Conservation (phyloP, 805 yeast species). For the Candida ficus region DNA sequence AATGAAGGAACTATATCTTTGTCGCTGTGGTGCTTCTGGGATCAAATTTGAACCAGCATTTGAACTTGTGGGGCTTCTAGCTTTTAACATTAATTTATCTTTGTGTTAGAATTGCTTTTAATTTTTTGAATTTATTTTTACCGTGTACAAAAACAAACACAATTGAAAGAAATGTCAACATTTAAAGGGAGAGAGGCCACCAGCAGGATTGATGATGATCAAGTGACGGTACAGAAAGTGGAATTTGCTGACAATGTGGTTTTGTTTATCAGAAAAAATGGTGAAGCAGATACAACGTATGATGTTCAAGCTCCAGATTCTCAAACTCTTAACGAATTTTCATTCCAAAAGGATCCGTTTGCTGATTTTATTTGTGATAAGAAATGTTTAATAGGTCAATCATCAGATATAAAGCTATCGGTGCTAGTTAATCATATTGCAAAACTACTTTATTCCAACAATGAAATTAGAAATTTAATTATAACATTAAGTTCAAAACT, state of each 20-base stretch:
- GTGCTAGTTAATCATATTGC: constrained; percentile 22
- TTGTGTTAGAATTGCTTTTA: not conserved
- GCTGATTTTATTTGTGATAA: constrained; percentile 43
- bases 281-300: constrained; percentile 30
- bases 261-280: constrained; percentile 36
- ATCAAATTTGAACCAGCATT: not conserved
- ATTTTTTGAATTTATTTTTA: no score
- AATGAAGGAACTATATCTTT: not conserved
- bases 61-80: not conserved
- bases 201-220: not conserved
- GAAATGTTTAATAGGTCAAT: constrained; percentile 19
- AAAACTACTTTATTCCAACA: constrained; percentile 13
- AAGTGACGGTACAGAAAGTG: constrained; percentile 16
- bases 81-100: not conserved
- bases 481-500: constrained; percentile 24
- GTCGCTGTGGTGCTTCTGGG: not conserved
- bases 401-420: constrained; percentile 13
- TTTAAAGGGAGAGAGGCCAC: not conserved
- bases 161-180: not conserved
- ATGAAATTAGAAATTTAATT: constrained; percentile 18
- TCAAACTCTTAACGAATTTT: constrained; percentile 8
- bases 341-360: not conserved
- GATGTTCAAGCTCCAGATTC: constrained; percentile 22
- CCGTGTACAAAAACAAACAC: not conserved
- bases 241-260: constrained; percentile 35